These are phyloP conservation scores for Candolleomyces efflorescens DNA, from an alignment of 768 basidiomycete genomes.

Conservation along the genomic window DNA sequence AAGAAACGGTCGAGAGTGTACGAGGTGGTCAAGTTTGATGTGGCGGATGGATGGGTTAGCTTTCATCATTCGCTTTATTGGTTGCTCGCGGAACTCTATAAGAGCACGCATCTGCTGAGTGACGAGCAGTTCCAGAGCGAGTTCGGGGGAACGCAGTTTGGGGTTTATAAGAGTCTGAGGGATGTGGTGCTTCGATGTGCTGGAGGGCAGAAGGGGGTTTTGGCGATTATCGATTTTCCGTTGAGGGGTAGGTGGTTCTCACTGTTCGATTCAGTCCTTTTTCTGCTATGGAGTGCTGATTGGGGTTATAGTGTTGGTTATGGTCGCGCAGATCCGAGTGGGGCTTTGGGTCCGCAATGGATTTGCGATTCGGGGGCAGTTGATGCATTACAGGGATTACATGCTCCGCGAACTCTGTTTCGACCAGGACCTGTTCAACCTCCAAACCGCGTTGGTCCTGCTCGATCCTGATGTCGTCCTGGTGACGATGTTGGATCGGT, in stretches of 20 bases:
- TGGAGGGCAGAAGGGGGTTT: conserved; percentile 56
- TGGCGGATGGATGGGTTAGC: conserved; percentile 78
- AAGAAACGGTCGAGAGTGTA: conserved; percentile 29
- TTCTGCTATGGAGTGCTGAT: too few species aligned
- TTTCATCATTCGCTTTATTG: conserved; percentile 93
- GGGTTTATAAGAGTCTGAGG: conserved; percentile 40
- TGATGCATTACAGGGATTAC: conserved; percentile 94
- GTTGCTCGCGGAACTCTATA: conserved; percentile 85
- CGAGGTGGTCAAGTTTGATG: conserved; percentile 72
- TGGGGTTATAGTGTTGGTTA: conserved; percentile 62
- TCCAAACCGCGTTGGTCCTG: conserved; percentile 79
- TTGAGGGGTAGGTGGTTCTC: conserved; percentile 61
- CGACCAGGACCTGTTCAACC: conserved; percentile 88
- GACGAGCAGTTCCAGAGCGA: conserved; percentile 44
- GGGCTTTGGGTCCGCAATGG: conserved; percentile 99
- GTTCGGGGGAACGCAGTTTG: conserved; percentile 30
- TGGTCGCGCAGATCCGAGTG: conserved; percentile 93
- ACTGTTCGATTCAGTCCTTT: too few species aligned
- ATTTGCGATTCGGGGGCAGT: conserved; percentile 89
- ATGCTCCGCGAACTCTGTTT: conserved; percentile 94
- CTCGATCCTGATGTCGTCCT: conserved; percentile 77
- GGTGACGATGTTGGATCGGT: conserved; percentile 86
- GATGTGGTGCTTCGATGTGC: conserved; percentile 60
- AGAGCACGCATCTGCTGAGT: conserved; percentile 68
- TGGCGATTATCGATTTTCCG: conserved; percentile 84